Evolutionary conservation across 371 early-diverging fungal genomes (phyloP).

Genomic region (Rhizomucor pusillus): DNA sequence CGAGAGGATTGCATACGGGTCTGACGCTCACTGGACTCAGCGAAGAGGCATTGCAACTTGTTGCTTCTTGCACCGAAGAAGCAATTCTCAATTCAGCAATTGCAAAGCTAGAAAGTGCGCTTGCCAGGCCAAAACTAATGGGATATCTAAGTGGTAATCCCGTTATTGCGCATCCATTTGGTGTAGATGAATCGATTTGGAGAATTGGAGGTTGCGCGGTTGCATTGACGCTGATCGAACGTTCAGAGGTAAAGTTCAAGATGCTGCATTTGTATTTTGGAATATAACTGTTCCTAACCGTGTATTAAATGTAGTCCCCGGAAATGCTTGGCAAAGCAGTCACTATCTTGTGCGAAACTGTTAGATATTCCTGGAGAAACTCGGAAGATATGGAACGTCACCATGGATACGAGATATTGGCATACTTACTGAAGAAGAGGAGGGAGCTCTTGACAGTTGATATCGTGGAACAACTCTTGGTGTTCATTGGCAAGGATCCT

Average conservation of each 20-base stretch:
- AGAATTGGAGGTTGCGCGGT: slow-evolving; percentile 72
- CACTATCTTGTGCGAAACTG: slow-evolving; percentile 58
- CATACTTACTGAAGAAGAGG: slow-evolving; percentile 63
- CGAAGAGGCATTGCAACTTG: slow-evolving; percentile 19
- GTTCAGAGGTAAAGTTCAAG: slow-evolving; percentile 52
- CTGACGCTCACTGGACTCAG: slow-evolving; percentile 38
- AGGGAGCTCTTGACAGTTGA: slow-evolving; percentile 57
- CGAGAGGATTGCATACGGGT: slow-evolving; percentile 44
- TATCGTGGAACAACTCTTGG: slow-evolving; percentile 58
- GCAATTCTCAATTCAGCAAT: slow-evolving; percentile 60
- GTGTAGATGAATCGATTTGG: slow-evolving; percentile 71
- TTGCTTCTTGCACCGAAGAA: slow-evolving; percentile 22
- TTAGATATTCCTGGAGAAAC: slow-evolving; percentile 70
- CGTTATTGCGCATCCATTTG: slow-evolving; percentile 53
- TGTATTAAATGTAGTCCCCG: slow-evolving; percentile 37
- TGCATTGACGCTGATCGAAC: slow-evolving; percentile 60
- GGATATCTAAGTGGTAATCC: slow-evolving; percentile 57
- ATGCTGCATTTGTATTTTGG: not conserved
- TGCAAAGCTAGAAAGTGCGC: slow-evolving; percentile 55
- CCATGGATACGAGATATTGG: slow-evolving; percentile 74
- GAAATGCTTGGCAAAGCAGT: slow-evolving; percentile 58
- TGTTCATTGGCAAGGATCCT: slow-evolving; percentile 64
- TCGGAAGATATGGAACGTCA: slow-evolving; percentile 73
- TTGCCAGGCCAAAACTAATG: slow-evolving; percentile 40
- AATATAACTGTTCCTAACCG: not conserved